Conservation (phyloP, 148 eudicot species). For the Fagopyrum tataricum region DNA sequence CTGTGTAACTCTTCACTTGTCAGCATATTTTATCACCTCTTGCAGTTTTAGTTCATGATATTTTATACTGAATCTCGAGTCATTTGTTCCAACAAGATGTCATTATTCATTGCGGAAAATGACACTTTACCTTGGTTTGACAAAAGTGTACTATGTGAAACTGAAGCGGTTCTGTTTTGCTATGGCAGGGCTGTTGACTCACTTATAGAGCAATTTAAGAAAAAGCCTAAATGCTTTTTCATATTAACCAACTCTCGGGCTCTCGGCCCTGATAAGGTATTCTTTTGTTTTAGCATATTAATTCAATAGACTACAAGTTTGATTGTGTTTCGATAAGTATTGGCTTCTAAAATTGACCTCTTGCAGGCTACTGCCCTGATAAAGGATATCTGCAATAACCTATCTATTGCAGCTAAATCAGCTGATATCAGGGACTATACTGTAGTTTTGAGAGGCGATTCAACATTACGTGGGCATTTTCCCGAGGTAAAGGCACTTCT, state of each 20-base stretch:
- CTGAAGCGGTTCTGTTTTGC: background rate
- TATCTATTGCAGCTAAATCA: slow-evolving; percentile 60
- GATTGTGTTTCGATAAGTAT: slow-evolving; percentile 3
- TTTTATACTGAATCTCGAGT: background rate
- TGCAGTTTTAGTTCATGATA: background rate
- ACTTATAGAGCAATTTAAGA: slow-evolving; percentile 61
- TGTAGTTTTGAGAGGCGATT: slow-evolving; percentile 94
- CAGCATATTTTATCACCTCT: background rate
- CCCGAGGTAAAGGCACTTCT: slow-evolving; percentile 59
- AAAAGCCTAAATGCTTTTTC: slow-evolving; percentile 83
- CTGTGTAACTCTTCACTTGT: background rate
- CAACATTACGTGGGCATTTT: slow-evolving; percentile 93
- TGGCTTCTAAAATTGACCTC: slow-evolving; percentile 19
- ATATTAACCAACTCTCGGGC: slow-evolving; percentile 94
- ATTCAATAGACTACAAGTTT: background rate
- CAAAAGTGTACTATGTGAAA: background rate
- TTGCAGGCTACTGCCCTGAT: slow-evolving; percentile 74
- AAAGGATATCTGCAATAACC: slow-evolving; percentile 68
- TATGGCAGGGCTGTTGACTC: slow-evolving; percentile 65
- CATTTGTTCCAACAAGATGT: background rate
- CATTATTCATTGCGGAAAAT: background rate
- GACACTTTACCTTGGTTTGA: background rate
- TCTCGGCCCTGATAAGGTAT: slow-evolving; percentile 76
- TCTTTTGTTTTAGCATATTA: background rate
- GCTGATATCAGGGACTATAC: slow-evolving; percentile 56